Evolutionary conservation across 306 rosid genomes (phyloP).

Genomic region (apple (Malus domestica)): ASM211411v1 NC_041793.1:5271501-5272000

Average conservation of each 20-base stretch:
- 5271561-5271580: neutral
- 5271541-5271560: neutral
- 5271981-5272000: too few relatives aligned
- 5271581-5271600: neutral
- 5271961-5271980: too few relatives aligned
- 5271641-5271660: neutral
- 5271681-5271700: neutral
- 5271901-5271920: too few relatives aligned
- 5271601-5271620: neutral
- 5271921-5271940: too few relatives aligned
- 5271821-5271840: neutral
- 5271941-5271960: too few relatives aligned
- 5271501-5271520: slow-evolving; percentile 34
- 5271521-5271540: slow-evolving; percentile 12
- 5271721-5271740: slow-evolving; percentile 1
- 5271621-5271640: neutral
- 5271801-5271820: neutral
- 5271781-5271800: neutral
- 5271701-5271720: neutral
- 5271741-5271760: neutral
- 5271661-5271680: neutral
- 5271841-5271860: too few relatives aligned
- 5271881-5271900: too few relatives aligned
- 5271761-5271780: neutral
- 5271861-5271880: too few relatives aligned